Evolutionary conservation across 2,329 filamentous ascomycete genomes (phyloP).

Genomic region (Pseudogymnoascus sp.): DNA sequence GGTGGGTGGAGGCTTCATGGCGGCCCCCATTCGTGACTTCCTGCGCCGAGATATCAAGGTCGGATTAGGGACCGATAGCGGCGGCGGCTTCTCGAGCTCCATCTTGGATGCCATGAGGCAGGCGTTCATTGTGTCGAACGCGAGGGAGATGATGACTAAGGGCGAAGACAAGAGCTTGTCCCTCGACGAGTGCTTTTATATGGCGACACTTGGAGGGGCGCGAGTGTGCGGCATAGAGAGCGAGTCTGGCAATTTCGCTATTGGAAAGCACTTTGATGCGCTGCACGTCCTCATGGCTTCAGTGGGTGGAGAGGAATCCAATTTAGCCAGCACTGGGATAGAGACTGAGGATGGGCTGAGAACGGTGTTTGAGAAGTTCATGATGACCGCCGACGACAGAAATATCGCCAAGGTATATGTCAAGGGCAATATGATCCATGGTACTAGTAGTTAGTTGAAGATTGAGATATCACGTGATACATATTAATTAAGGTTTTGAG

Average conservation of each 20-base stretch:
- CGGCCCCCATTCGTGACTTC: slow-evolving; percentile 50
- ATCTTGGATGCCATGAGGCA: slow-evolving; percentile 52
- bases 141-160: slow-evolving; percentile 35
- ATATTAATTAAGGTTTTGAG: not conserved
- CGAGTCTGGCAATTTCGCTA: slow-evolving; percentile 68
- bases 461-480: not conserved
- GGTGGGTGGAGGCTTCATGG: slow-evolving; percentile 53
- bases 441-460: not conserved
- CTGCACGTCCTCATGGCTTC: slow-evolving; percentile 60
- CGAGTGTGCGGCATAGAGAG: slow-evolving; percentile 47
- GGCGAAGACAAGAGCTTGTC: slow-evolving; percentile 26
- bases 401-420: slow-evolving; percentile 87
- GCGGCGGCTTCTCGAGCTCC: slow-evolving; percentile 52
- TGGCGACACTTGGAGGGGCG: slow-evolving; percentile 44
- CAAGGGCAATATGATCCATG: slow-evolving; percentile 41
- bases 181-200: slow-evolving; percentile 32
- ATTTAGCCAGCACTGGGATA: slow-evolving; percentile 11
- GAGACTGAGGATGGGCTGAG: slow-evolving; percentile 13
- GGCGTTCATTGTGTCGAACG: slow-evolving; percentile 41
- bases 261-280: slow-evolving; percentile 82
- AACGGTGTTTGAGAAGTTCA: slow-evolving; percentile 66
- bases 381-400: slow-evolving; percentile 83
- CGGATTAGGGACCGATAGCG: slow-evolving; percentile 57
- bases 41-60: slow-evolving; percentile 51
- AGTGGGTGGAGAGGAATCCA: slow-evolving; percentile 46